Percentiles rank a stretch among this genome's conserved stretches.
Conservation (phyloP, 345 rosid genomes). For the Erysimum cheiranthoides region DNA sequence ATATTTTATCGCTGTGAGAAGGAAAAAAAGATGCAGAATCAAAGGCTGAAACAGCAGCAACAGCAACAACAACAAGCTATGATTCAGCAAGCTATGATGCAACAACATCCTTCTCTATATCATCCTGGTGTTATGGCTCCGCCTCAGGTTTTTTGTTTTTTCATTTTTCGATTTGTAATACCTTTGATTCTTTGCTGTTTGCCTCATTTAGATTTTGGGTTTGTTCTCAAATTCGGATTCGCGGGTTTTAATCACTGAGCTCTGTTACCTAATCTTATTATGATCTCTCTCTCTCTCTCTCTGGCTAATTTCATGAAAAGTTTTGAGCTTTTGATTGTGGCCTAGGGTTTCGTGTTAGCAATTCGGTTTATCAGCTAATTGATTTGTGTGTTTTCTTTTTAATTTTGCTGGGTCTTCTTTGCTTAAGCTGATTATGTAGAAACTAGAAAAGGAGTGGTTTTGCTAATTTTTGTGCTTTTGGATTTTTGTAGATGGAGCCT, state of each 20-base stretch:
- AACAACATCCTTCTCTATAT: conserved; percentile 79
- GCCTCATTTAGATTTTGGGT: neutral
- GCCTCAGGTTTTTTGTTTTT: conserved; percentile 66
- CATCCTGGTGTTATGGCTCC: conserved; percentile 90
- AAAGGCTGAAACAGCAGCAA: conserved; percentile 61
- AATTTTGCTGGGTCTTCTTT: conserved; percentile 26
- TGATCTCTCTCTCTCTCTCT: neutral
- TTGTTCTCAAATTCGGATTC: conserved; percentile 17
- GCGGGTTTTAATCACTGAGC: neutral
- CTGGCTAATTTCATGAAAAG: neutral
- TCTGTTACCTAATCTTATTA: neutral
- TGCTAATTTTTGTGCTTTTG: conserved; percentile 6
- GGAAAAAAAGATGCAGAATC: conserved; percentile 45
- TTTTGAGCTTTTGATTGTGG: conserved; percentile 15
- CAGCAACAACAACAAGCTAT: conserved; percentile 65
- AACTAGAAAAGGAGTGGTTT: conserved; percentile 7
- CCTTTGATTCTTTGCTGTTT: neutral
- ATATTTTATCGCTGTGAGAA: conserved; percentile 13
- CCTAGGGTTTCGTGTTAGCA: neutral
- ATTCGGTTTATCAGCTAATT: neutral
- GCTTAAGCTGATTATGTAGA: neutral
- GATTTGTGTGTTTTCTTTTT: neutral
- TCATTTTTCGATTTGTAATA: neutral
- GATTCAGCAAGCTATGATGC: conserved; percentile 91
- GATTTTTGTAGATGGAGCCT: conserved; percentile 84